A percentile compares a stretch with the other conserved stretches of the same genome.
Evolutionary conservation across 306 rosid species (phyloP).

Genomic region (Sophora flavescens): DNA sequence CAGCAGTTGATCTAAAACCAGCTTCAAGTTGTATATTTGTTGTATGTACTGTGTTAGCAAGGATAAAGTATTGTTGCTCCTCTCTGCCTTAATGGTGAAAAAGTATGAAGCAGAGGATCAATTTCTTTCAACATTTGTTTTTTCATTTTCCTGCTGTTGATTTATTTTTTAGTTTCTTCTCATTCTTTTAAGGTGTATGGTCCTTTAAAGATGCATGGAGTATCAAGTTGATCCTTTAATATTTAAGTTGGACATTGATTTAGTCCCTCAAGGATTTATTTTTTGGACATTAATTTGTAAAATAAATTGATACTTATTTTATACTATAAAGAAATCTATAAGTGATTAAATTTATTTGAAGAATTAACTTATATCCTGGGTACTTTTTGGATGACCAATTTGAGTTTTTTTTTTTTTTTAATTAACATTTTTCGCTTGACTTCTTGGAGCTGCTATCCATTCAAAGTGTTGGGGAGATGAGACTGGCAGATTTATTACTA

Average conservation of each 20-base stretch:
- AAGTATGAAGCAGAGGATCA: slow-evolving; percentile 37
- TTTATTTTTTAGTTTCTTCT: neutral
- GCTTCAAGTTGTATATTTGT: slow-evolving; percentile 41
- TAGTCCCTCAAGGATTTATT: neutral
- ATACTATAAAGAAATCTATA: too few relatives aligned
- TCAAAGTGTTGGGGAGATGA: neutral
- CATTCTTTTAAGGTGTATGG: neutral
- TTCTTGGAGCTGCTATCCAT: neutral
- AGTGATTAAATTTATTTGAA: too few relatives aligned
- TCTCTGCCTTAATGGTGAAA: slow-evolving; percentile 1
- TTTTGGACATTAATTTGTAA: neutral
- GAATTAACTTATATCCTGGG: neutral
- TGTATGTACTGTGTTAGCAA: slow-evolving; percentile 33
- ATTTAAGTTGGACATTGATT: neutral
- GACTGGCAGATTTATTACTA: neutral
- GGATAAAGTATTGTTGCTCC: slow-evolving; percentile 23
- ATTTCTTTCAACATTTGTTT: slow-evolving; percentile 21
- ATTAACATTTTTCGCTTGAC: neutral
- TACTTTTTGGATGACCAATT: neutral
- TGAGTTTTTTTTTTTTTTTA: too few relatives aligned
- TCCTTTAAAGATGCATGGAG: neutral
- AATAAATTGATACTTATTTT: too few relatives aligned
- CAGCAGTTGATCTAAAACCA: slow-evolving; percentile 33
- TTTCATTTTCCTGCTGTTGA: neutral
- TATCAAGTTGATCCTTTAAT: neutral